Evolutionary conservation across 2,329 filamentous ascomycete genomes (phyloP).

Genomic region (Dactylellina cionopaga): DNA sequence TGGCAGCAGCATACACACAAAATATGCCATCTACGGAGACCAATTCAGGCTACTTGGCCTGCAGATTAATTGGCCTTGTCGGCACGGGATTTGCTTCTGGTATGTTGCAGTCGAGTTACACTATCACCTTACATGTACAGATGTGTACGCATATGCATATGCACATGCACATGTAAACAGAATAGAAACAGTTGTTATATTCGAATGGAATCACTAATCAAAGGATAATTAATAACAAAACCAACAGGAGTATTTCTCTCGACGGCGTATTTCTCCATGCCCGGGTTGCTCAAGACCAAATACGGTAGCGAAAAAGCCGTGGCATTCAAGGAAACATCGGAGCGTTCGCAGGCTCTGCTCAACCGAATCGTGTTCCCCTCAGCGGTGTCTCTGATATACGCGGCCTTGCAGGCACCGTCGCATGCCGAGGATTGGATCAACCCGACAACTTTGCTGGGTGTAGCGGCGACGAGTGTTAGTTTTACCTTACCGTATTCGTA

Average conservation of each 20-base stretch:
- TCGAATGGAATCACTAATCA: neutral
- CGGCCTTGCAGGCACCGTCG: constrained; percentile 19
- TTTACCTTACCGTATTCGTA: constrained; percentile 26
- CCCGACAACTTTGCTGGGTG: constrained; percentile 13
- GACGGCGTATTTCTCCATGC: constrained; percentile 30
- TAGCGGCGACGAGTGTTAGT: constrained; percentile 25
- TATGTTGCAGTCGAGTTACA: too few species aligned
- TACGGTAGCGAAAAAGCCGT: constrained; percentile 16
- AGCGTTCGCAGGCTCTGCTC: constrained; percentile 10
- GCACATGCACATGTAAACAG: too few species aligned
- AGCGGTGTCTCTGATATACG: constrained; percentile 22
- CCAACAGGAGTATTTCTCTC: constrained; percentile 17
- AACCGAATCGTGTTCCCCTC: constrained; percentile 27
- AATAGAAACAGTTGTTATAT: too few species aligned
- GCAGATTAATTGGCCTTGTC: constrained; percentile 23
- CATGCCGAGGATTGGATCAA: constrained; percentile 26
- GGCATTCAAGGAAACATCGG: constrained; percentile 19
- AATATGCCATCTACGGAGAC: constrained; percentile 17
- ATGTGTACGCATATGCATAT: too few species aligned
- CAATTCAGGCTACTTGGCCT: constrained; percentile 19
- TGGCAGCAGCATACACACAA: neutral
- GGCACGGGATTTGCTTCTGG: constrained; percentile 33
- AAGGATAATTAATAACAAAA: neutral
- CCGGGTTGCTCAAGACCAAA: constrained; percentile 13
- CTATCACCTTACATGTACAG: too few species aligned